Base-by-base conservation (phyloP, 139 green algal genomes). In the Pleodorina starrii region DNA sequence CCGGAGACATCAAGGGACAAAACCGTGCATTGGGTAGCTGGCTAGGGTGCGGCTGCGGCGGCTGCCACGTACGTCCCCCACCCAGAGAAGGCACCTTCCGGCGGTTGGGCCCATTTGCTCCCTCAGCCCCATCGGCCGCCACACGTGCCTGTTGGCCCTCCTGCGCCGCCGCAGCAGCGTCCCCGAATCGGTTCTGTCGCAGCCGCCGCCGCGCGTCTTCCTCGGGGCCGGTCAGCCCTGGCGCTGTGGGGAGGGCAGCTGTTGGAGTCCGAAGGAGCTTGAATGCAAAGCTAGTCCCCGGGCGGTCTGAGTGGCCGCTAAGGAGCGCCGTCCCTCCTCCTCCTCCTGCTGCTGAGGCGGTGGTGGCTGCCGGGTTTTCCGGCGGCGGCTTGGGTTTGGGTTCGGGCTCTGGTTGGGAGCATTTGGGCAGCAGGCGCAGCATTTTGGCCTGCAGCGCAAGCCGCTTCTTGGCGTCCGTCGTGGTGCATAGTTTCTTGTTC, bases 391-490 rank as follows among this genome's bases (percentile, higher is more conserved):
- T n/a, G n/a, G n/a, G 6, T 4, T 32, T 36, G 5, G 32, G 66
- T 29, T 51, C 29, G 32, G 43, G 63, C 66, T 38, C 17, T 42
- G 43, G 23, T 3, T 40, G 42, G 7, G 68, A 71, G 69, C 84
- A 89, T 23, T 74, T 83, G 0, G 84, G 48, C 25, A 89, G 50
- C 25, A 89, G 35, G 43, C 43, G 29, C 25, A 89, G 46, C 59
- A 83, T 82, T 36, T 89, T 89, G 27, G 25, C 35, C 29, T 89
- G 68, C 7, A 89, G 35, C 9, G 69, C 48, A 35, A 82, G n/a
- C 19, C 71, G 69, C 50, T 83, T 83, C 10, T 42, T 44, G 5
- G 48, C 9, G 40, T 82, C 35, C 1, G 27, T 73, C 0, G 84
- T 59, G 36, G 35, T 21, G 2, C 63, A 27, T 3, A 89, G 68